A percentile compares a stretch with the other conserved stretches of the same genome.
phyloP scores from a whole-genome alignment of 2,329 filamentous ascomycete species.

The Tolypocladium album region DNA sequence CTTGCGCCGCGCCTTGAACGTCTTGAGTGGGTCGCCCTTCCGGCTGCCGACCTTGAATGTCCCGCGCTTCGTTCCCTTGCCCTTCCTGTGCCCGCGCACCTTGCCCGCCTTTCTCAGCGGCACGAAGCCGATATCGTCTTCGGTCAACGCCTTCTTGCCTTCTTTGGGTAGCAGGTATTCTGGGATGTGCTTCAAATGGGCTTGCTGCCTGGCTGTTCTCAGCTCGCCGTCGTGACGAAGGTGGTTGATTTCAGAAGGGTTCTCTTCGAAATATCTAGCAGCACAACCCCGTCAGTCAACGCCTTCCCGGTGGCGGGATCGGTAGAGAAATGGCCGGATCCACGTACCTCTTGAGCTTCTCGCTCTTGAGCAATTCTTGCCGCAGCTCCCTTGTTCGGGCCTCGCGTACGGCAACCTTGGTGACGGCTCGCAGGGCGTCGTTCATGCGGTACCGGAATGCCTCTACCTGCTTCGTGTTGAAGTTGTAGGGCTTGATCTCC shows the following conservation, averaged over 20 bases:
- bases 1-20: slow-evolving; percentile 60
- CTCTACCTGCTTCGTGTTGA: slow-evolving; percentile 90
- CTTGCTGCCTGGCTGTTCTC: slow-evolving; percentile 70
- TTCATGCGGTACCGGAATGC: slow-evolving; percentile 92
- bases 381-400: slow-evolving; percentile 79
- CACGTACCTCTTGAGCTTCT: slow-evolving; percentile 67
- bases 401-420: slow-evolving; percentile 79
- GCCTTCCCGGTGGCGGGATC: not conserved
- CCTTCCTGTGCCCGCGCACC: slow-evolving; percentile 34
- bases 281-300: not conserved
- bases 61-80: slow-evolving; percentile 17
- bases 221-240: slow-evolving; percentile 85
- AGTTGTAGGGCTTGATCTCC: slow-evolving; percentile 80
- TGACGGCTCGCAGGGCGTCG: slow-evolving; percentile 83
- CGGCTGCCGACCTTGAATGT: slow-evolving; percentile 42
- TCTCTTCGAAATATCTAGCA: slow-evolving; percentile 78
- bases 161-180: slow-evolving; percentile 82
- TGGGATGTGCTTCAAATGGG: slow-evolving; percentile 87
- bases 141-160: slow-evolving; percentile 58
- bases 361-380: slow-evolving; percentile 82
- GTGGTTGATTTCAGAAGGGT: slow-evolving; percentile 78
- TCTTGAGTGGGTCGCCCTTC: slow-evolving; percentile 78
- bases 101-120: slow-evolving; percentile 48
- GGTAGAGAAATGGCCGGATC: not conserved
- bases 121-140: slow-evolving; percentile 65